These are phyloP conservation scores for Colletotrichum sp. DNA, from an alignment of 2,329 filamentous ascomycete species.

Conservation along the genomic window DNA sequence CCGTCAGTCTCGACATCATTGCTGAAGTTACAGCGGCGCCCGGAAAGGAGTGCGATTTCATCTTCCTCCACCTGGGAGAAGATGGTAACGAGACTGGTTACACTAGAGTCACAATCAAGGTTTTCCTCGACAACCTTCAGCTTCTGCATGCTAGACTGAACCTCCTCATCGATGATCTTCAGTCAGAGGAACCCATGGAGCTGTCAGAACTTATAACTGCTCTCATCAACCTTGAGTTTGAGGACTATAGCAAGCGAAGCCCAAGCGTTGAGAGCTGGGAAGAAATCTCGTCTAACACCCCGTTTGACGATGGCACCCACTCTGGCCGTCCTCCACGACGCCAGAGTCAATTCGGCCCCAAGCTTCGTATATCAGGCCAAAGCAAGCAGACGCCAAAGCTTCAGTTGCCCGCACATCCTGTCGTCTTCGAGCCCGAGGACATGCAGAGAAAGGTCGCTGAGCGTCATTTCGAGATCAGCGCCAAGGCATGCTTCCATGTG, in stretches of 20 bases:
- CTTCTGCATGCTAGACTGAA: conserved; percentile 86
- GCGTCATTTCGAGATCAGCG: conserved; percentile 85
- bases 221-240: conserved; percentile 76
- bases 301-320: conserved; percentile 63
- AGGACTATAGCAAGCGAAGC: conserved; percentile 63
- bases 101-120: conserved; percentile 84
- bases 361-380: conserved; percentile 34
- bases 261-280: conserved; percentile 92
- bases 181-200: conserved; percentile 71
- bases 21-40: conserved; percentile 89
- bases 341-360: conserved; percentile 37
- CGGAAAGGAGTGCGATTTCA: conserved; percentile 90
- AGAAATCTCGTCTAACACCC: conserved; percentile 68
- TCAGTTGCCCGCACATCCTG: conserved; percentile 80
- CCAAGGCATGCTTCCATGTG: conserved; percentile 94
- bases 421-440: conserved; percentile 82
- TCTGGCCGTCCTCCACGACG: conserved; percentile 43
- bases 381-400: conserved; percentile 64
- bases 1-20: conserved; percentile 76
- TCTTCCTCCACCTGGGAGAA: conserved; percentile 79
- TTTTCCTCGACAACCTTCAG: conserved; percentile 86
- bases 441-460: conserved; percentile 80
- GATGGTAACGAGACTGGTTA: conserved; percentile 67
- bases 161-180: conserved; percentile 80
- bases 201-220: conserved; percentile 74